Evolutionary conservation across 495 filamentous ascomycete species (phyloP), one percentile per base, ranked within the genome.

Genomic region (Aspergillus biplanus): DNA sequence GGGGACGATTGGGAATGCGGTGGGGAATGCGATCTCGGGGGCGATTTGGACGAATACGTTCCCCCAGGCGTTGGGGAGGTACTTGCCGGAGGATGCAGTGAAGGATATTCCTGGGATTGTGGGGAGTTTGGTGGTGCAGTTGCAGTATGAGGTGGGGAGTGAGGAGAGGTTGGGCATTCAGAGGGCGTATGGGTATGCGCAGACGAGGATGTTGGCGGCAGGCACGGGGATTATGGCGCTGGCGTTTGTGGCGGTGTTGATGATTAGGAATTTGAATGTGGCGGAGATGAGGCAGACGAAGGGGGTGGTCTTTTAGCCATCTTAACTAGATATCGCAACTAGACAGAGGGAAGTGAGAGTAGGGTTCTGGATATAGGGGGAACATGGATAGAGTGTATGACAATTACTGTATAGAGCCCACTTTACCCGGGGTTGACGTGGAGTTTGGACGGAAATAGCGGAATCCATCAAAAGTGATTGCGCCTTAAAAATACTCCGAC

Each of bases 41-140:
- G 89, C 88, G 48, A 87, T 94, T 64, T 93, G 88, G 85, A 86
- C 82, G 6, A 79, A 82, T 63, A 78, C 82, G 37, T 85, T 91
- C 69, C 85, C 83, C 27, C 50, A 62, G 0, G 75, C 76, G 7
- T 79, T 94, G 15, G 61, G 64, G 42, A 52, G 78, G 39, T 79
- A 84, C 59, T 80, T 93, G 0, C 90, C 90, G 1, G 73, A 67
- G 34, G 75, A 65, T 11, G 67, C 61, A 3, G 60, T 72, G 49
- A 61, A 52, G 0, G 69, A 86, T 56, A 63, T 79, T 6, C 46
- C 74, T 5, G 33, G 12, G 27, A 90, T 91, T 62, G 89, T 87
- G 66, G 73, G 68, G 16, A 66, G 69, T 35, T 50, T 90, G 18
- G 52, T 48, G n/a, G 66, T 63, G 6, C 87, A 90, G 68, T 70